phyloP scores from a whole-genome alignment of 495 filamentous ascomycete genomes.

The Penicillium malachiteum region DNA sequence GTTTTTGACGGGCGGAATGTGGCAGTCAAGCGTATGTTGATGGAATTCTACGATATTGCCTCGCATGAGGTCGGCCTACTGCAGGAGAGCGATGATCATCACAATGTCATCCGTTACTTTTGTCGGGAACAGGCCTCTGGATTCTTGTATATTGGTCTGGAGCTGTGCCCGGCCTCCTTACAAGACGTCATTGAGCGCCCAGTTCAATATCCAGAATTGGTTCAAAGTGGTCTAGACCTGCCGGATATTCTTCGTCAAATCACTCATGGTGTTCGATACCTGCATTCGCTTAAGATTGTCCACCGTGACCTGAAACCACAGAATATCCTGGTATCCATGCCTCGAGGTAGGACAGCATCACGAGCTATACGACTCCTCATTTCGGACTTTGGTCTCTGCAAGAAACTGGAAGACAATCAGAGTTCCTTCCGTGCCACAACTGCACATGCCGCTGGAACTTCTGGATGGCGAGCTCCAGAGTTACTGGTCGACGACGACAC shows the following conservation, averaged over 20 bases:
- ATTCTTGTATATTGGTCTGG: conserved; percentile 96
- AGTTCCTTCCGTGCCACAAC: conserved; percentile 94
- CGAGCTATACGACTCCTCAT: conserved; percentile 71
- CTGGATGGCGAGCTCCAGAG: conserved; percentile 95
- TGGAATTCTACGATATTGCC: conserved; percentile 92
- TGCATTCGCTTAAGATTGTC: conserved; percentile 91
- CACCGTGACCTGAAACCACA: conserved; percentile 97
- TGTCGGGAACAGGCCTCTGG: conserved; percentile 81
- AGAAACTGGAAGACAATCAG: conserved; percentile 93
- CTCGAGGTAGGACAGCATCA: conserved; percentile 35
- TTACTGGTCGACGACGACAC: conserved; percentile 77
- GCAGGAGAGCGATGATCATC: conserved; percentile 91
- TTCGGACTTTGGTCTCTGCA: conserved; percentile 96
- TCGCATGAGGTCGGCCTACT: conserved; percentile 88
- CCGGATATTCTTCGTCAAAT: conserved; percentile 79
- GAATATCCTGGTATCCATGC: conserved; percentile 80
- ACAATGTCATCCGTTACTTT: conserved; percentile 94
- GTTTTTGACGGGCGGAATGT: conserved; percentile 87
- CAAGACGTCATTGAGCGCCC: conserved; percentile 82
- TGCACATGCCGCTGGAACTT: conserved; percentile 88
- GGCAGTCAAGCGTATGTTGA: conserved; percentile 94
- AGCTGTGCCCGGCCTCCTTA: conserved; percentile 91
- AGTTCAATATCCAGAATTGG: conserved; percentile 56
- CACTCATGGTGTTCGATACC: conserved; percentile 77
- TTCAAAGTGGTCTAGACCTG: conserved; percentile 51